Evolutionary conservation across 2,329 filamentous ascomycete genomes (phyloP), one percentile per base, ranked within the genome.

Genomic region (Emmonsiellopsis sp.): DNA sequence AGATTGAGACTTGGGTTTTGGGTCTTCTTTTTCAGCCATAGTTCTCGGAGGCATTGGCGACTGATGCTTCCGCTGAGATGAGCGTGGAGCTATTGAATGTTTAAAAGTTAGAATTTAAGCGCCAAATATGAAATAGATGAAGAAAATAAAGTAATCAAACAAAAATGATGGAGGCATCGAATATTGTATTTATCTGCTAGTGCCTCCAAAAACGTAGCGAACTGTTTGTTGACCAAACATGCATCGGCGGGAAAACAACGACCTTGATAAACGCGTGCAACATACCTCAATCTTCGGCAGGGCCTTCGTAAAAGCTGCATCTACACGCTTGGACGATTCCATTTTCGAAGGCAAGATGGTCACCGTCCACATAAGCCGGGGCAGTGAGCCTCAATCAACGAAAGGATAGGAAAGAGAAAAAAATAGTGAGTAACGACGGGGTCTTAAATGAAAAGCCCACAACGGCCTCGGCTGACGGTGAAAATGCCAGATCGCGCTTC

Each of bases 31-130:
- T 68, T 67, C 47, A 72, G 61, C 87, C 88, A 93, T 64, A 92
- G 82, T 38, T 87, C 79, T 64, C 89, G 86, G 1, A 93, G 80
- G 56, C 81, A 84, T 62, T 81, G 72, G 34, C 85, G 81, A 64
- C 81, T 85, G 66, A 93, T 88, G 67, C 85, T 89, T 51, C 88
- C 87, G 41, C 83, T 87, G 44, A 93, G 77, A 69, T 93, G 87
- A 57, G 88, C 87, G 63, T 93, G 88, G 51, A 92, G 79, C 84
- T 90, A 46, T 30, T 37, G 6, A 11, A 37, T 2, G 15, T 42
- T 38, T 37, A 41, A 52, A 35, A 13, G 38, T 7, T 47, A 13
- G 30, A 11, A 44, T 44, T 15, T 15, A 50, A n/a, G 1, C 3
- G 5, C 20, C 20, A 5, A 26, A 26, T 5, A 26, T 26, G 20